phyloP scores from a whole-genome alignment of 108 stramenopile genomes.

The Skeletonema costatum region DNA sequence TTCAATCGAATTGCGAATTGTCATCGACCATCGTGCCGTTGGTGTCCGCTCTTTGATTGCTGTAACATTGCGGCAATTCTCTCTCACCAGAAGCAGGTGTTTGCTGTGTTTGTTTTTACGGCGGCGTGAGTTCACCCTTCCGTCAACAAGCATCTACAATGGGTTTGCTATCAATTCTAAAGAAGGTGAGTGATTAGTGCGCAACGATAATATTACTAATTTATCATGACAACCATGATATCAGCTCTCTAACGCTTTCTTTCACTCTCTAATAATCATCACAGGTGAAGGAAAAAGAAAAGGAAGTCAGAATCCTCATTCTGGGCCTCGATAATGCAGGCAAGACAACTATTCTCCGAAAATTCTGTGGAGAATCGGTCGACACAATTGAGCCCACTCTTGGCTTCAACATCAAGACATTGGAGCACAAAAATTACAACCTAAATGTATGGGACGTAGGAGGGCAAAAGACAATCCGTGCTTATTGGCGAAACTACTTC shows the following conservation, averaged over 20 bases:
- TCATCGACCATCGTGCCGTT: no score
- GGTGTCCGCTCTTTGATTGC: no score
- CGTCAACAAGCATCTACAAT: slow-evolving; percentile 26
- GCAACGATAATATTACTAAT: background rate
- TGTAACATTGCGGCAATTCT: no score
- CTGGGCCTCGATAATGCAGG: slow-evolving; percentile 97
- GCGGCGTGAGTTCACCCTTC: background rate
- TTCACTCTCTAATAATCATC: background rate
- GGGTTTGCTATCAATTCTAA: slow-evolving; percentile 81
- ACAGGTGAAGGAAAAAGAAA: slow-evolving; percentile 96
- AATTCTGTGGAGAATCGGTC: slow-evolving; percentile 94
- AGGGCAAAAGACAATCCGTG: slow-evolving; percentile 97
- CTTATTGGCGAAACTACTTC: slow-evolving; percentile 99
- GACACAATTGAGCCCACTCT: slow-evolving; percentile 95
- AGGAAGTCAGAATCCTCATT: slow-evolving; percentile 95
- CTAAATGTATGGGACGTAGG: slow-evolving; percentile 98
- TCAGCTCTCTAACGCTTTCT: background rate
- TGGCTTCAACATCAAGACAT: slow-evolving; percentile 98
- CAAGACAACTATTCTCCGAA: slow-evolving; percentile 91
- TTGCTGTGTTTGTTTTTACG: background rate
- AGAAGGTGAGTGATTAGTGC: slow-evolving; percentile 57
- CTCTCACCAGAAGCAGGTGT: background rate
- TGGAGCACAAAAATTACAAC: slow-evolving; percentile 83
- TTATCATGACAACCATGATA: background rate
- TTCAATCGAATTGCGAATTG: no score